A percentile compares a stretch with the other conserved stretches of the same genome.
Evolutionary conservation across 345 rosid genomes (phyloP).

Genomic region (Salix caprea): DNA sequence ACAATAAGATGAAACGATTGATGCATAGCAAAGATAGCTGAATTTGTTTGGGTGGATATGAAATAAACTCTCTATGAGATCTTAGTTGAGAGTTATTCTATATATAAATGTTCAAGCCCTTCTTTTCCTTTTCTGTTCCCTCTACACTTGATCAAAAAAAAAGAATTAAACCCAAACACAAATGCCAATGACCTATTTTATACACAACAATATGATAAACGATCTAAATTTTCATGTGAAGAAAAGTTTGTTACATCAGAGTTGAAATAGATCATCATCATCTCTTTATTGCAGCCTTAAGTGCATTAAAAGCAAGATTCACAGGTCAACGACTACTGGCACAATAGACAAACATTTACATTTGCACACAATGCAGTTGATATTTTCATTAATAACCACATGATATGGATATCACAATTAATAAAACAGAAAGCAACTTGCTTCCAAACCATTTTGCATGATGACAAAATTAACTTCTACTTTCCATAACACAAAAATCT

Average conservation of each 20-base stretch:
- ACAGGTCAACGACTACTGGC: neutral
- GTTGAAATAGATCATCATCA: neutral
- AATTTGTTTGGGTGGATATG: neutral
- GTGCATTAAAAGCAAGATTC: neutral
- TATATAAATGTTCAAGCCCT: neutral
- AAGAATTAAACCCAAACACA: neutral
- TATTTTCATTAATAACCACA: neutral
- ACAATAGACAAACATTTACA: neutral
- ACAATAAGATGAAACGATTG: neutral
- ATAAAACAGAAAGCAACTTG: neutral
- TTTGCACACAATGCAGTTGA: neutral
- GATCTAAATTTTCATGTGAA: neutral
- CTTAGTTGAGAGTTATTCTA: neutral
- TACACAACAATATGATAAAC: neutral
- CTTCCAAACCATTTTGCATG: neutral
- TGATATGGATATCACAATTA: neutral
- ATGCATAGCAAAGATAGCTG: neutral
- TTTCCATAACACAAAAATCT: constrained; percentile 1
- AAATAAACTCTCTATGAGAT: neutral
- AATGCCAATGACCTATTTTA: neutral
- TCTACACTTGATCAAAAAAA: neutral
- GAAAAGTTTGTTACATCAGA: neutral
- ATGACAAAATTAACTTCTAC: neutral
- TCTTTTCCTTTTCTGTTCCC: neutral
- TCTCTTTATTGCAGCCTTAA: neutral